Evolutionary conservation across 345 rosid species (phyloP).

Genomic region (Euphorbia tirucalli): DNA sequence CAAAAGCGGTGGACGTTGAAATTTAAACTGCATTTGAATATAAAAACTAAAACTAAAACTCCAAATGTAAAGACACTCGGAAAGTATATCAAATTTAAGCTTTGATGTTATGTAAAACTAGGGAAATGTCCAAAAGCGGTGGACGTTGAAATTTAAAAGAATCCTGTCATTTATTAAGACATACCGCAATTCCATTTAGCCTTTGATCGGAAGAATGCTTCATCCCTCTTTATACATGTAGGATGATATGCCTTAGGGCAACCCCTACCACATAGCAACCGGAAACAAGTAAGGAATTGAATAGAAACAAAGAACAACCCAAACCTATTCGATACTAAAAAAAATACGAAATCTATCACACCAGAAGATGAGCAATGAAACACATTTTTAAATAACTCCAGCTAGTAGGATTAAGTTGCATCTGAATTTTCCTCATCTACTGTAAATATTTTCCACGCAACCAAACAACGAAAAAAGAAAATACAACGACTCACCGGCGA

Average conservation of each 20-base stretch:
- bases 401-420: not conserved
- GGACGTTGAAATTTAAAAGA: conserved; percentile 8
- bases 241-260: conserved; percentile 99
- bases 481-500: conserved; percentile 63
- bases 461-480: not conserved
- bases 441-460: too few relatives aligned
- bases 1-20: conserved; percentile 10
- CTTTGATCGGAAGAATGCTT: conserved; percentile 71
- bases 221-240: conserved; percentile 88
- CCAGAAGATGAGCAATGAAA: not conserved
- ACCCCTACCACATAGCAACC: conserved; percentile 47
- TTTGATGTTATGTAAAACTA: not conserved
- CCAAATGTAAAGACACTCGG: not conserved
- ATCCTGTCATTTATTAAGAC: conserved; percentile 19
- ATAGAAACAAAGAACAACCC: not conserved
- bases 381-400: not conserved
- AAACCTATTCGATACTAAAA: not conserved
- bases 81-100: not conserved
- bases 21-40: not conserved
- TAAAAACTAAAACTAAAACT: not conserved
- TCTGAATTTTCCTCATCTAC: not conserved
- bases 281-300: not conserved
- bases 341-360: not conserved
- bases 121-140: conserved; percentile 5
- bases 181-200: conserved; percentile 97